Conservation (phyloP, 2,329 filamentous ascomycete species). For the Ophiognomonia clavigignenti-juglandacearum region DNA sequence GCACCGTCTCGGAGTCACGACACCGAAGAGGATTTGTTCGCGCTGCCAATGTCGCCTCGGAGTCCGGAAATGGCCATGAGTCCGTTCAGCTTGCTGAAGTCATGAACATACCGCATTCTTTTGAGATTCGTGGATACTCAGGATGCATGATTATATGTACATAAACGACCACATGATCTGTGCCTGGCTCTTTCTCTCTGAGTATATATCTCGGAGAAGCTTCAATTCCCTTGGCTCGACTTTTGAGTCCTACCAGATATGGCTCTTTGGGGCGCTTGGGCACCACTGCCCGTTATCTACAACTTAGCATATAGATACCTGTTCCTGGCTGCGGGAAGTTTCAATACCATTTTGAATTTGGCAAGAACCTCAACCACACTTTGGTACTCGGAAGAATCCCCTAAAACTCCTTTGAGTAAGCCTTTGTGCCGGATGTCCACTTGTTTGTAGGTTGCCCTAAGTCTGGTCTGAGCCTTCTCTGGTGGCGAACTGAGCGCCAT, state of each 20-base stretch:
- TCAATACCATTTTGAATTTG: not conserved
- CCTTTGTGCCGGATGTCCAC: no score
- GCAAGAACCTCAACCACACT: not conserved
- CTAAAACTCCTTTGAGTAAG: no score
- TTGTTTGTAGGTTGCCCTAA: no score
- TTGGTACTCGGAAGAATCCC: no score
- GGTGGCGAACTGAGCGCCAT: no score
- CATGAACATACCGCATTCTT: slow-evolving; percentile 1
- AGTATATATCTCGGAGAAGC: no score
- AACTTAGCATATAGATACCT: slow-evolving; percentile 16
- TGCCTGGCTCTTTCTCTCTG: no score
- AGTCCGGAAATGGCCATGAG: slow-evolving; percentile 82
- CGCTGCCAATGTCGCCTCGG: slow-evolving; percentile 77
- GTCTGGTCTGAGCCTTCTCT: no score
- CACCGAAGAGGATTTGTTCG: slow-evolving; percentile 78
- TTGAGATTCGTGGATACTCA: not conserved
- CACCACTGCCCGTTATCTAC: slow-evolving; percentile 6
- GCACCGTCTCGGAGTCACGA: slow-evolving; percentile 34
- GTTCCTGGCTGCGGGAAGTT: slow-evolving; percentile 12
- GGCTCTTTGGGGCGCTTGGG: not conserved
- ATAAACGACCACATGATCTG: not conserved
- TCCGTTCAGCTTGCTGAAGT: slow-evolving; percentile 60
- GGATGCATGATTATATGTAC: not conserved
- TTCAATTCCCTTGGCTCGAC: slow-evolving; percentile 3
- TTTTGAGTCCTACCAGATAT: slow-evolving; percentile 3